Evolutionary conservation across 2,329 filamentous ascomycete species (phyloP), one percentile per base, ranked within the genome.

Genomic region (Fusarium setosum): DNA sequence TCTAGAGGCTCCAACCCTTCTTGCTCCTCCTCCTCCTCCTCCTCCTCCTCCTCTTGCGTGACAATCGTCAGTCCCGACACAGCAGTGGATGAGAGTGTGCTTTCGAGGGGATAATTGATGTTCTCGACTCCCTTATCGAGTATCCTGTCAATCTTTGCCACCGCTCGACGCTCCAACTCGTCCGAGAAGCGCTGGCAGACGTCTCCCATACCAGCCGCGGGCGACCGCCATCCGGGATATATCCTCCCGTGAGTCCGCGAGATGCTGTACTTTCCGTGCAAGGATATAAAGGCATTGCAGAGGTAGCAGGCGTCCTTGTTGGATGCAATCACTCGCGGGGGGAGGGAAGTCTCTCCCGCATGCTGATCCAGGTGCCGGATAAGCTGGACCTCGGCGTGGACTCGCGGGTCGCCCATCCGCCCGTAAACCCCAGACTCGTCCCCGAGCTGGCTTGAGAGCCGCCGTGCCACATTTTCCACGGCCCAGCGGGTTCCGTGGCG

Each of bases 301-400:
- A 72, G 49, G 20, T 58, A 69, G 21, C 67, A 70, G 2, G 67
- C 63, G 13, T 68, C 58, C 15, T 70, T 72, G 37, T 55, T 68
- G 1, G 63, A 63, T n/a, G 62, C 59, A 12, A 72, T 68, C 2
- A 72, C 24, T 29, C 70, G 47, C 1, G 69, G 65, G 5, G 53
- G 57, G 3, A 49, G 34, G 15, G 23, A 3, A 5, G n/a, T n/a
- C n/a, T n/a, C n/a, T 15, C 17, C n/a, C 31, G 34, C 11, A n/a
- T 53, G 54, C 17, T 40, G 31, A 4, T 65, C 54, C 2, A 70
- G 35, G 21, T 72, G 53, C 52, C 65, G 67, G 2, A 65, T 38
- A 15, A 71, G 65, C 40, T 71, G 69, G 5, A 71, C 63, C 44
- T 72, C 69, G 9, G 69, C 67, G 26, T 72, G 67, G 6, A 71